Conservation (phyloP, 2,329 filamentous ascomycete genomes). For the Trichoderma hamatum region DNA sequence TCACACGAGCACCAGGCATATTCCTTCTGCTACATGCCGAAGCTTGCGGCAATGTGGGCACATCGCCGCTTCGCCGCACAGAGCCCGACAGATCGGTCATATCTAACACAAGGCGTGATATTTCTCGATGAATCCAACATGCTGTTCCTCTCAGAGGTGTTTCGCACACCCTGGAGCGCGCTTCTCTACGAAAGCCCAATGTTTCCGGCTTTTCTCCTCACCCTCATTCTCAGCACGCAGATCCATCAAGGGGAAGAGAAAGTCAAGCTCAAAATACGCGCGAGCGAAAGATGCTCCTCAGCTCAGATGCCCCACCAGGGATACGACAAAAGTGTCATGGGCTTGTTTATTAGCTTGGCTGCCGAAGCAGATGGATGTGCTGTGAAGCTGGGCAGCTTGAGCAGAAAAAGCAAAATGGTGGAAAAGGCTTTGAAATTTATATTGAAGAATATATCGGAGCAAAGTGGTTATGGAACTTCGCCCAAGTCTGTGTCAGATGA, state of each 20-base stretch:
- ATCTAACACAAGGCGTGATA: constrained; percentile 39
- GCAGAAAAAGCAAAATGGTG: constrained; percentile 42
- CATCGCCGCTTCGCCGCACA: constrained; percentile 30
- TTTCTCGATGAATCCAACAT: constrained; percentile 37
- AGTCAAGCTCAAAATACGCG: constrained; percentile 40
- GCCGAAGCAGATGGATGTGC: constrained; percentile 42
- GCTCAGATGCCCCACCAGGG: constrained; percentile 42
- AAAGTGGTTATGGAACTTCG: neutral
- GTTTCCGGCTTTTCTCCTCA: constrained; percentile 42
- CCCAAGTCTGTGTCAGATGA: neutral
- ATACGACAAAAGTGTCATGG: constrained; percentile 32
- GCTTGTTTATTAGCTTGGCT: constrained; percentile 39
- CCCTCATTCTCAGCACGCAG: constrained; percentile 40
- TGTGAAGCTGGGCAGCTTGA: constrained; percentile 43
- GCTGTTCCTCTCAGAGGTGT: constrained; percentile 32
- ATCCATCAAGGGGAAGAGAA: constrained; percentile 39
- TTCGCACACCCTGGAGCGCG: constrained; percentile 37
- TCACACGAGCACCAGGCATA: constrained; percentile 33
- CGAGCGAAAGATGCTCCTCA: constrained; percentile 42
- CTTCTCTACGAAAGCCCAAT: constrained; percentile 37
- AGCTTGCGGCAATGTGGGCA: constrained; percentile 45
- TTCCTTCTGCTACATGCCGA: constrained; percentile 44
- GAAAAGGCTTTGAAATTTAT: constrained; percentile 42
- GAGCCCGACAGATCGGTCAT: constrained; percentile 17
- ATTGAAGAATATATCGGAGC: constrained; percentile 24